These are phyloP conservation scores for Globisporangium heterothallicum DNA, from an alignment of 352 stramenopile genomes.

Conservation along the genomic window DNA sequence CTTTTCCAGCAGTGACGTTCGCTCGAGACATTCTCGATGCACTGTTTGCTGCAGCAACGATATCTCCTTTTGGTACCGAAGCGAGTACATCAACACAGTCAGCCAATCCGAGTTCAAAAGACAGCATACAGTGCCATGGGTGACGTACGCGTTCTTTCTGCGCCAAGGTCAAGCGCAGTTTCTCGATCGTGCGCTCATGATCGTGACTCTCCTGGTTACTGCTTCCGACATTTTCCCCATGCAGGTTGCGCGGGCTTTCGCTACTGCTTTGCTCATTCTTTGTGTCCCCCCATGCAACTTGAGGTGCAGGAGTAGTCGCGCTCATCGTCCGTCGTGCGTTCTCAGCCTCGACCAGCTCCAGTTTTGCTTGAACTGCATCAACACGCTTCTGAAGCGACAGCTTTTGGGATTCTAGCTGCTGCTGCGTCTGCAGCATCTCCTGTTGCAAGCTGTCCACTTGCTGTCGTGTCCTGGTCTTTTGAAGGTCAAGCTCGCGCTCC, in stretches of 20 bases:
- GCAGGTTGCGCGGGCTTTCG: background rate
- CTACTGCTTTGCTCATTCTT: background rate
- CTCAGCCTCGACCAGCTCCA: slow-evolving; percentile 9
- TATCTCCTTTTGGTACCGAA: slow-evolving; percentile 64
- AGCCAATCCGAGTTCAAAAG: slow-evolving; percentile 9
- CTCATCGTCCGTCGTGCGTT: slow-evolving; percentile 7
- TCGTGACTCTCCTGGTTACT: slow-evolving; percentile 46
- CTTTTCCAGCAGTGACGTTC: slow-evolving; percentile 68
- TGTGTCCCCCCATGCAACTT: slow-evolving; percentile 10
- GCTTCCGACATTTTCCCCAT: background rate
- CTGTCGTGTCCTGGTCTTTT: slow-evolving; percentile 12
- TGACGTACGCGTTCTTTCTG: slow-evolving; percentile 48
- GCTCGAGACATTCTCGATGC: slow-evolving; percentile 77
- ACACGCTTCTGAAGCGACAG: slow-evolving; percentile 24
- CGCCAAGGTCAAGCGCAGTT: slow-evolving; percentile 29
- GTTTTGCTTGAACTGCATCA: slow-evolving; percentile 21
- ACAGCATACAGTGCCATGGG: background rate
- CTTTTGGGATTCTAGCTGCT: slow-evolving; percentile 15
- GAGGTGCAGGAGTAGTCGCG: background rate
- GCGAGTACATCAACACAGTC: background rate
- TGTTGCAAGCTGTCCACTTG: slow-evolving; percentile 14
- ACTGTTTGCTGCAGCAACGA: slow-evolving; percentile 70
- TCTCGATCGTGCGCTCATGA: slow-evolving; percentile 34
- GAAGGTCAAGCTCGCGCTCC: slow-evolving; percentile 21
- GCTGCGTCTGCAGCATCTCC: slow-evolving; percentile 12